Conservation (phyloP, 169 alveolate genomes). For the Plasmodium gallinaceum region DNA sequence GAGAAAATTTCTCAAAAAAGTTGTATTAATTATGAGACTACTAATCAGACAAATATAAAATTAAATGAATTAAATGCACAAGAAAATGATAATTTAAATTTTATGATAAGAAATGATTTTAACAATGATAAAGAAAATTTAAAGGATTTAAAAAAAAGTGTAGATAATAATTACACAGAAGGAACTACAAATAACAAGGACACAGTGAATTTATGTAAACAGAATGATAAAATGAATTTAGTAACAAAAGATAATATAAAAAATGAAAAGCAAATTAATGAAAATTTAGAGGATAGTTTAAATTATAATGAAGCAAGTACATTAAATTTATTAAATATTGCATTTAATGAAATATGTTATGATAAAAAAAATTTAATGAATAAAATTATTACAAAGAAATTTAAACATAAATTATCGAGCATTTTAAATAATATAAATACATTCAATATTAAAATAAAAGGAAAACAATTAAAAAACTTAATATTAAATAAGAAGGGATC, state of each 20-base stretch:
- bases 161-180: neutral
- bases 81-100: conserved; percentile 31
- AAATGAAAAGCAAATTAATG: conserved; percentile 45
- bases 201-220: neutral
- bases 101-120: conserved; percentile 22
- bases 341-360: conserved; percentile 59
- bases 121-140: neutral
- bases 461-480: conserved; percentile 40
- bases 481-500: conserved; percentile 8
- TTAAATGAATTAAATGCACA: conserved; percentile 16
- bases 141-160: neutral
- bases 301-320: conserved; percentile 77
- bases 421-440: conserved; percentile 53
- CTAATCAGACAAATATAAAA: neutral
- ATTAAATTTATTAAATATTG: conserved; percentile 51
- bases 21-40: neutral
- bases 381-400: conserved; percentile 60
- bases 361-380: conserved; percentile 59
- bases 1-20: conserved; percentile 16
- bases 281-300: conserved; percentile 69
- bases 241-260: conserved; percentile 2
- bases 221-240: conserved; percentile 2
- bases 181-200: neutral
- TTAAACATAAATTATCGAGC: conserved; percentile 29
- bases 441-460: conserved; percentile 46